Percentiles rank a stretch among this genome's conserved stretches.
phyloP scores from a whole-genome alignment of 495 filamentous ascomycete species.

The Neurospora terricola region DNA sequence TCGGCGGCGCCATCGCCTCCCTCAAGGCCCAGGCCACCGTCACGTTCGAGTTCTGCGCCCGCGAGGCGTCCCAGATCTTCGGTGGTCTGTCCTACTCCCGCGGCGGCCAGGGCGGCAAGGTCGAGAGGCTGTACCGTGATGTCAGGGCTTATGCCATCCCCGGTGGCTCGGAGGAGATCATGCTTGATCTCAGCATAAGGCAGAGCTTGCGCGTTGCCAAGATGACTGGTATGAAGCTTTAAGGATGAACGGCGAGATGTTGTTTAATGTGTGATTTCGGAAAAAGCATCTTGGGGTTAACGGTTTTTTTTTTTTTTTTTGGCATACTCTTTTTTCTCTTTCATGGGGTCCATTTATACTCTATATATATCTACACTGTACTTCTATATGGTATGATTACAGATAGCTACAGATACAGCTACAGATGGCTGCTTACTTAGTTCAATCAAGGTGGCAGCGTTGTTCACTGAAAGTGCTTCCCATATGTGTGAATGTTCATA shows the following conservation, averaged over 20 bases:
- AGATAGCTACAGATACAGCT: background rate
- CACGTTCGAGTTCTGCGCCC: conserved; percentile 94
- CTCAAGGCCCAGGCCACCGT: conserved; percentile 88
- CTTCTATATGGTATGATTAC: background rate
- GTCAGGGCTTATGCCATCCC: conserved; percentile 98
- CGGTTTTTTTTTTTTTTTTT: background rate
- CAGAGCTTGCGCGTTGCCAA: conserved; percentile 85
- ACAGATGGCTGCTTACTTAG: background rate
- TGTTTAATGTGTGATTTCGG: background rate
- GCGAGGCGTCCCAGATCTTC: conserved; percentile 95
- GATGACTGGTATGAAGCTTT: conserved; percentile 93
- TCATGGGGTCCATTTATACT: background rate
- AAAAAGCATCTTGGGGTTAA: background rate
- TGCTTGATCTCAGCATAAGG: conserved; percentile 93
- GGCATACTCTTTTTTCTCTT: background rate
- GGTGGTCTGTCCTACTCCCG: conserved; percentile 88
- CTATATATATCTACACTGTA: background rate
- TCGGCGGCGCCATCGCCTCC: conserved; percentile 88
- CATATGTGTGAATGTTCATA: background rate
- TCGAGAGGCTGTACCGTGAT: conserved; percentile 90
- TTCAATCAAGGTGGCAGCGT: background rate
- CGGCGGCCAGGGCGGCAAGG: conserved; percentile 91
- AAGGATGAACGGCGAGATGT: conserved; percentile 16
- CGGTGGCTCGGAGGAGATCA: conserved; percentile 95
- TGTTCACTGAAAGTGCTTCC: background rate